Base-by-base conservation (phyloP, 2,329 filamentous ascomycete species). In the Cladophialophora carrionii region DNA sequence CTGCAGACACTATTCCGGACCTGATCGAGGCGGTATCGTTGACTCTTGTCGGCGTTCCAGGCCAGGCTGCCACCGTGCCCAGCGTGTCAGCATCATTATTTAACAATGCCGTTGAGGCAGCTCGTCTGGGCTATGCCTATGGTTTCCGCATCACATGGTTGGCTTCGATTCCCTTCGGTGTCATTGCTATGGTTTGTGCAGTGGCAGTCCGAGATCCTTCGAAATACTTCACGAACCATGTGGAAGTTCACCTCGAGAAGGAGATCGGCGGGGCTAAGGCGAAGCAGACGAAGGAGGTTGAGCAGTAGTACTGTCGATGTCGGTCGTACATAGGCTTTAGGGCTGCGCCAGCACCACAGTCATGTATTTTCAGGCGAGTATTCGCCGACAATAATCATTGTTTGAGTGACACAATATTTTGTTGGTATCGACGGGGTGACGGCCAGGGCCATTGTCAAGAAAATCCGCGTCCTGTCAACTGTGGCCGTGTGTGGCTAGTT, bases 201-300 rank as follows among this genome's bases (percentile, higher is more conserved):
- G 58, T 67, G 48, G 65, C 65, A 1, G 65, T 67, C 20, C 29
- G 49, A 29, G 65, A 67, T 57, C 65, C 65, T 43, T 67, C 65
- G 12, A 68, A 68, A 58, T 64, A 66, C 26, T 68, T 68, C 58
- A 64, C 63, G 4, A 68, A 66, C 34, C 63, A 68, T 43, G 63
- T 68, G 12, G 63, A 68, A 20, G 4, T 66, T 49, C 63, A 68
- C 31, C 51, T 67, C 6, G 65, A 67, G 29, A 67, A 67, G 58
- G 65, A 67, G 29, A 65, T 67, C 22, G 62, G 62, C 29, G 61
- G 57, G 17, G 10, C 14, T 10, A 37, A 49, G 32, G 49, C 57
- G 6, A 53, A 53, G 26, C 56, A 66, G 24, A 61, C 57, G 31
- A 65, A 62, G 51, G 53, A 62, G 26, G 53, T 62, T 29, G 58